Evolutionary conservation across 371 early-diverging fungal genomes (phyloP), one percentile per base, ranked within the genome.

Genomic region (Apophysomyces sp.): DNA sequence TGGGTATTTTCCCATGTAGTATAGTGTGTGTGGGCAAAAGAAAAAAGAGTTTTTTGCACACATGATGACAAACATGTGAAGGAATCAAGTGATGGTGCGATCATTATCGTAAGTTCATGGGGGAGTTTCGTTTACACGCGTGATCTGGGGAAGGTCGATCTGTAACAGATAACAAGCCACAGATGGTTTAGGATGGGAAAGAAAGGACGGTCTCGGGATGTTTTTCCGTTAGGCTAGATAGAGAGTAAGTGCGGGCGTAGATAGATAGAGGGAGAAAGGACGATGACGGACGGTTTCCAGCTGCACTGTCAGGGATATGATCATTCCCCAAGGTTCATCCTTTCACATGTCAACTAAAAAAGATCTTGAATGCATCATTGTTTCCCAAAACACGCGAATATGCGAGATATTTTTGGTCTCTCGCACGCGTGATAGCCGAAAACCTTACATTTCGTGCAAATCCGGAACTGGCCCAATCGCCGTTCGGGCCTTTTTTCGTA

Each of bases 361-460:
- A 13, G 34, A 34, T 34, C 11, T 44, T 44, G 9, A 44, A 44
- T 44, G 49, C 49, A 44, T 44, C 49, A 44, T 44, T 44, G 49
- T 44, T 44, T 44, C 49, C n/a, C 49, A 44, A 44, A 44, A 44
- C 49, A 44, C 49, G 49, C 49, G 49, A 44, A 44, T 44, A 44
- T 44, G 49, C 49, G 21, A 44, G 18, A n/a, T 44, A 44, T 44
- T 44, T 44, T 44, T 44, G 49, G 49, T 44, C 24, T 44, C 49
- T 21, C 27, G 16, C 21, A 44, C 49, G 49, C 49, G 18, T 44
- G 49, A 44, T 44, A 21, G 21, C 49, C 49, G 49, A 44, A 44
- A 44, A 7, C 49, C 41, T 34, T 34, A 11, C 34, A 11, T 34
- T 34, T 34, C 34, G 34, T 34, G 34, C 34, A 34, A 34, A 34